Evolutionary conservation across 2,329 filamentous ascomycete species (phyloP), one percentile per base, ranked within the genome.

Genomic region (Penicillium glabrum): DNA sequence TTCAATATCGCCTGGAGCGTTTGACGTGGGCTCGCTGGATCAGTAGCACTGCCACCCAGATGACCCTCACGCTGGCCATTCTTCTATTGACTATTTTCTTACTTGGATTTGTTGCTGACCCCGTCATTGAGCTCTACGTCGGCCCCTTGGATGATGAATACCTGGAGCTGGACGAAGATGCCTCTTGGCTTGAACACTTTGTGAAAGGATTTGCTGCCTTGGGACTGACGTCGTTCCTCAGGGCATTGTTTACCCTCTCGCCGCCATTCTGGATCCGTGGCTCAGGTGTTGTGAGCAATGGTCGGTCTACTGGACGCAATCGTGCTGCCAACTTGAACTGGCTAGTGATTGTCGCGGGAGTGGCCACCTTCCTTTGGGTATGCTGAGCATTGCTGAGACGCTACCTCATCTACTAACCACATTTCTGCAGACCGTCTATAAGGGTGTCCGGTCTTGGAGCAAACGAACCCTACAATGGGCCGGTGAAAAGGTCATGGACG

Each of bases 31-130:
- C 87, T 24, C 83, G 84, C 29, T 86, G 86, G 76, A 79, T 92
- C 50, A 85, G 83, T 69, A 90, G 86, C 77, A 82, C 82, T 63
- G 73, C 83, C 54, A 80, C 89, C 5, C 89, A 96, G 69, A 77
- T 91, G 29, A 70, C 77, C 1, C 78, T 98, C 65, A 97, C 93
- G 0, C 64, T 90, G 2, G 49, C 81, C 21, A 89, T 96, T 61
- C 83, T 97, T 62, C 56, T 91, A 35, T 60, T 87, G 44, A 83
- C 87, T 51, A 82, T 96, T 26, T 98, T 96, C 69, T 39, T 90
- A 0, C 85, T 98, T 54, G 95, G 95, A 43, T 98, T 97, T 68
- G 77, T 98, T 63, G 93, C 93, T 58, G 93, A 98, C 74, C 93
- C 93, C 1, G 91, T 98, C 58, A 88, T 98, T 72, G 90, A 92